These are phyloP conservation scores for Ganoderma resinaceum DNA, from an alignment of 1,284 basidiomycete genomes.

Conservation along the genomic window DNA sequence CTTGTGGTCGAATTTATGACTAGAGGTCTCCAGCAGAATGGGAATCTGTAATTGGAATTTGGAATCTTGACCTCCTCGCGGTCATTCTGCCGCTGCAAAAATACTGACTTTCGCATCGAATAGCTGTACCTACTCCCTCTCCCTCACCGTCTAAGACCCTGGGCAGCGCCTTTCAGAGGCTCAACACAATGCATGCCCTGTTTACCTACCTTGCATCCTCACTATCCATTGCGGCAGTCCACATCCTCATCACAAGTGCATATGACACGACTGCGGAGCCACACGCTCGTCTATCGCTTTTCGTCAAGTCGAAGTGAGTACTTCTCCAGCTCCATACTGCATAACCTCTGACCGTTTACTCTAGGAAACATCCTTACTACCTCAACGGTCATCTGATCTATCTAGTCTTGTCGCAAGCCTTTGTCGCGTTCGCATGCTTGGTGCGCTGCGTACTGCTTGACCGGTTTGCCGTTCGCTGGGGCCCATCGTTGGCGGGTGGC, in stretches of 20 bases:
- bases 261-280: constrained; percentile 38
- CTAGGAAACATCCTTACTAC: constrained; percentile 73
- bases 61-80: neutral
- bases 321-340: neutral
- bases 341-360: neutral
- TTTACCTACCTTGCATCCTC: constrained; percentile 54
- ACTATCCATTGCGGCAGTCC: constrained; percentile 46
- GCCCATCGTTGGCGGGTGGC: constrained; percentile 23
- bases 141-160: constrained; percentile 61
- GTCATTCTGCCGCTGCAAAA: neutral
- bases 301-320: constrained; percentile 70
- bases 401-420: constrained; percentile 58
- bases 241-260: constrained; percentile 47
- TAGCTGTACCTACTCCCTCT: constrained; percentile 54
- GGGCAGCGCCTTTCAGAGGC: constrained; percentile 52
- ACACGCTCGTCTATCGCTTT: constrained; percentile 55
- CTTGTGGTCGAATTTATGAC: no score
- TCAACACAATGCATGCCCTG: constrained; percentile 50
- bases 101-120: constrained; percentile 10
- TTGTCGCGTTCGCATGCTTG: constrained; percentile 52
- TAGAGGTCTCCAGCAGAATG: no score
- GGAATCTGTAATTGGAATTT: neutral
- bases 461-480: constrained; percentile 62
- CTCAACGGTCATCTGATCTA: constrained; percentile 71
- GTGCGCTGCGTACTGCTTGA: constrained; percentile 65